Percentiles rank a stretch among this genome's conserved stretches.
These are phyloP conservation scores for Cladosporium sp. DNA, from an alignment of 2,329 filamentous ascomycete species.

Conservation along the genomic window DNA sequence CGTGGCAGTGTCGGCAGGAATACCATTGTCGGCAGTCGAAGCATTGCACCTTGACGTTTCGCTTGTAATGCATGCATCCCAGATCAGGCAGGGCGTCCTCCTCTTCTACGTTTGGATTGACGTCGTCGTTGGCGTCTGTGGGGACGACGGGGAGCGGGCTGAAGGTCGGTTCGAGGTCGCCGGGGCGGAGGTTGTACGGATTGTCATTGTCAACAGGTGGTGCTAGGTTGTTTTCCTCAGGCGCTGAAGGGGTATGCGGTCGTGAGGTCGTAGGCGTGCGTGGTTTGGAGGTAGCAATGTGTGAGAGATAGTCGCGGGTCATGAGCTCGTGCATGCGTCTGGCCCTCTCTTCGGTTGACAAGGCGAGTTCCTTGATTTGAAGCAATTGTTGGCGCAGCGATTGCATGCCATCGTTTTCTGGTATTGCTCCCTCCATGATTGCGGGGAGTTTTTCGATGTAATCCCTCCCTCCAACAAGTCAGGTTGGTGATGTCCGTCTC, in stretches of 20 bases:
- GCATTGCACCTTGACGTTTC: constrained; percentile 95
- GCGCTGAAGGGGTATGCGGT: not conserved
- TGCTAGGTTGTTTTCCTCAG: not conserved
- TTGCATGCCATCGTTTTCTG: constrained; percentile 49
- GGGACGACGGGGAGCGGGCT: constrained; percentile 27
- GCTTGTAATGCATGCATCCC: constrained; percentile 88
- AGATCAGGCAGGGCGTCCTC: constrained; percentile 50
- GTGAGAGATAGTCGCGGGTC: constrained; percentile 42
- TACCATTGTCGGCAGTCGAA: constrained; percentile 88
- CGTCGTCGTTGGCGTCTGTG: constrained; percentile 35
- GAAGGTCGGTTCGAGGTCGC: constrained; percentile 32
- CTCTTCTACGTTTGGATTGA: constrained; percentile 13
- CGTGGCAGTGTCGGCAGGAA: constrained; percentile 91
- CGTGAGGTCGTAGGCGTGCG: not conserved
- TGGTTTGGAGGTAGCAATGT: constrained; percentile 10
- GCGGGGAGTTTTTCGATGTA: too few species aligned
- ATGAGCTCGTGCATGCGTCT: constrained; percentile 46
- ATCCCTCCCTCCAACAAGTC: too few species aligned
- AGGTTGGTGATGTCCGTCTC: not conserved
- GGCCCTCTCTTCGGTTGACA: constrained; percentile 47
- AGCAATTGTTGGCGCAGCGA: constrained; percentile 45
- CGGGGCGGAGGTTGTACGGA: constrained; percentile 31
- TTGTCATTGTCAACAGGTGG: constrained; percentile 30
- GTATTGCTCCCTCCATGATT: constrained; percentile 30
- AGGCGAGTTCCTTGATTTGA: constrained; percentile 40